Percentiles rank a stretch among this genome's conserved stretches.
Evolutionary conservation across 768 basidiomycete species (phyloP).

Genomic region (Pisolithus tinctorius): DNA sequence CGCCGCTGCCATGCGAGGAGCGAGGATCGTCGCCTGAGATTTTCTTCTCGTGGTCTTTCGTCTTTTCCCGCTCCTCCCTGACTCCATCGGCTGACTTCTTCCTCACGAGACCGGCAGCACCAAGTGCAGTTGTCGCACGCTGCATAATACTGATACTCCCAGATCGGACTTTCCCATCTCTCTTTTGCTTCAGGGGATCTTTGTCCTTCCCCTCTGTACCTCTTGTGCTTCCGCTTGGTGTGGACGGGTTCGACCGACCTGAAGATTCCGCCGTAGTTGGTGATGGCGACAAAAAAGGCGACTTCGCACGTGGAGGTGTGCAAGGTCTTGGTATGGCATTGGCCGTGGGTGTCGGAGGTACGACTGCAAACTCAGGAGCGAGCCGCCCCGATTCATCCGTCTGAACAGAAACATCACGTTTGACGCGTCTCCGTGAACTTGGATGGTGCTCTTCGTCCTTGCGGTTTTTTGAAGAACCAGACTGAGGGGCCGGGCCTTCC

Average conservation of each 20-base stretch:
- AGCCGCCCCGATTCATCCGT: conserved; percentile 36
- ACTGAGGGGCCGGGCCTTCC: conserved; percentile 14
- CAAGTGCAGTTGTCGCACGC: conserved; percentile 84
- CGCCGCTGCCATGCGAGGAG: conserved; percentile 55
- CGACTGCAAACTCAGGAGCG: conserved; percentile 58
- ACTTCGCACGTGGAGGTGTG: conserved; percentile 45
- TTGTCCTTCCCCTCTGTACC: conserved; percentile 43
- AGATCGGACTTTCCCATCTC: conserved; percentile 58
- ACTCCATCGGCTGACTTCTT: conserved; percentile 79
- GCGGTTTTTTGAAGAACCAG: conserved; percentile 23
- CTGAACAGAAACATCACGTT: conserved; percentile 35
- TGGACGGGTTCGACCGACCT: conserved; percentile 57
- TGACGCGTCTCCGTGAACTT: conserved; percentile 19
- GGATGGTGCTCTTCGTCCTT: conserved; percentile 16
- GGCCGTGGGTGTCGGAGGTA: conserved; percentile 72
- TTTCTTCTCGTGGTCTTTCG: conserved; percentile 35
- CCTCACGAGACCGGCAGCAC: conserved; percentile 76
- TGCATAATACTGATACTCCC: conserved; percentile 97
- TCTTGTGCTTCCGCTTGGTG: conserved; percentile 58
- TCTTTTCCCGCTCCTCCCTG: conserved; percentile 50
- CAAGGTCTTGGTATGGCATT: conserved; percentile 31
- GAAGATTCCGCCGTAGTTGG: conserved; percentile 44
- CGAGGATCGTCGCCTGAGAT: conserved; percentile 49
- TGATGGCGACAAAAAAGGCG: conserved; percentile 54
- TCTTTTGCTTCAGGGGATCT: conserved; percentile 41